Evolutionary conservation across 495 filamentous ascomycete species (phyloP).

Genomic region (Penicillium longicatenatum): DNA sequence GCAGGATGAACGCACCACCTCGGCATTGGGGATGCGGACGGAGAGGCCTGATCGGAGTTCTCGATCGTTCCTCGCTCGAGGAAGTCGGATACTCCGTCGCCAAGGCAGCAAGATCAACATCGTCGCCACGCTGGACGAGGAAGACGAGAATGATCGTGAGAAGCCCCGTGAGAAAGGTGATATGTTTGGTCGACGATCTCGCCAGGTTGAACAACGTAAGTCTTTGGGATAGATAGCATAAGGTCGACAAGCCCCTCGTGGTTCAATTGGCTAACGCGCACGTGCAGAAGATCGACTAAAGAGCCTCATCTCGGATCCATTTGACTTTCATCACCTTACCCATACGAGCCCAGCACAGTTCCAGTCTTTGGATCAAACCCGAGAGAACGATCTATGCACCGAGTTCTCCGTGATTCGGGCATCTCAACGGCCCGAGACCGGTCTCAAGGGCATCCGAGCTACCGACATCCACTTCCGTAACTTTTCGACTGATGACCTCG

Average conservation of each 20-base stretch:
- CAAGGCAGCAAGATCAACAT: constrained; percentile 56
- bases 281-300: constrained; percentile 41
- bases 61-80: constrained; percentile 47
- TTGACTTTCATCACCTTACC: constrained; percentile 85
- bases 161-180: constrained; percentile 39
- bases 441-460: constrained; percentile 62
- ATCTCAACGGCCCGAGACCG: constrained; percentile 62
- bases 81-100: constrained; percentile 54
- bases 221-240: not conserved
- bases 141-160: constrained; percentile 41
- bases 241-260: not conserved
- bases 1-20: constrained; percentile 38
- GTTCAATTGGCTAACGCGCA: constrained; percentile 3
- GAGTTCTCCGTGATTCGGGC: constrained; percentile 69
- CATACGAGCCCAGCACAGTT: constrained; percentile 71
- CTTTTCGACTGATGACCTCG: constrained; percentile 58
- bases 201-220: constrained; percentile 8
- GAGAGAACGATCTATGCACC: constrained; percentile 62
- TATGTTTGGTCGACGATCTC: constrained; percentile 21
- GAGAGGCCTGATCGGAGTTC: constrained; percentile 44
- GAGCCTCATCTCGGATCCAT: constrained; percentile 74
- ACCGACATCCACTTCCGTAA: constrained; percentile 66
- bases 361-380: constrained; percentile 55
- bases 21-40: constrained; percentile 30
- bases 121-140: constrained; percentile 49